Conservation (phyloP, 371 early-diverging fungal genomes). For the Fennellomyces sp. region DNA sequence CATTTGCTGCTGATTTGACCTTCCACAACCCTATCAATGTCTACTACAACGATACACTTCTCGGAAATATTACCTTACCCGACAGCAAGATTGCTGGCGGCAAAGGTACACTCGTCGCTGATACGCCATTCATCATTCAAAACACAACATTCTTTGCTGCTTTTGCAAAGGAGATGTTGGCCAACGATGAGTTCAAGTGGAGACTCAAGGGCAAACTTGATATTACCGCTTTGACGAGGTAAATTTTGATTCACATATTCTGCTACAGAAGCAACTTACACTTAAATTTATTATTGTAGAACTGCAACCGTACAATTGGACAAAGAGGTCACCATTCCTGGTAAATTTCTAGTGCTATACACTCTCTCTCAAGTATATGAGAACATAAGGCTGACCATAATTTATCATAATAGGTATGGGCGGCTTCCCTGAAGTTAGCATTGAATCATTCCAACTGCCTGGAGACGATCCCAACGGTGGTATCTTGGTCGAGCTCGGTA, state of each 20-base stretch:
- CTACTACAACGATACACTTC: slow-evolving; percentile 39
- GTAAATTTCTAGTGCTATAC: slow-evolving; percentile 12
- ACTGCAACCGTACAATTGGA: slow-evolving; percentile 44
- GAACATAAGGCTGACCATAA: neutral
- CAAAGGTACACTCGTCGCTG: slow-evolving; percentile 41
- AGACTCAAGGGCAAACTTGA: slow-evolving; percentile 57
- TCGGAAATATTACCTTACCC: slow-evolving; percentile 58
- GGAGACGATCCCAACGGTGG: slow-evolving; percentile 60
- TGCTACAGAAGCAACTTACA: slow-evolving; percentile 48
- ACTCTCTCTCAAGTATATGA: neutral
- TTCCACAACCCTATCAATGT: slow-evolving; percentile 49
- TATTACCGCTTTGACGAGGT: slow-evolving; percentile 61
- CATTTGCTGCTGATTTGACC: slow-evolving; percentile 53
- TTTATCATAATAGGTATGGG: slow-evolving; percentile 46
- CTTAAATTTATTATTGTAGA: slow-evolving; percentile 22
- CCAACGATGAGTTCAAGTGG: slow-evolving; percentile 56
- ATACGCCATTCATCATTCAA: slow-evolving; percentile 49
- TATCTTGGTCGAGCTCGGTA: slow-evolving; percentile 58
- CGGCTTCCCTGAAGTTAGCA: slow-evolving; percentile 58
- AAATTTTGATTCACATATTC: slow-evolving; percentile 46
- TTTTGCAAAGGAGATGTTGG: slow-evolving; percentile 60
- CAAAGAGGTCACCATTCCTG: slow-evolving; percentile 37
- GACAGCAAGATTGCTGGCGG: slow-evolving; percentile 53
- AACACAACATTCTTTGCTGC: slow-evolving; percentile 48
- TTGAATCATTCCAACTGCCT: slow-evolving; percentile 60